Evolutionary conservation across 805 yeast genomes (phyloP).

Genomic region (Saccharomycopsis capsularis): DNA sequence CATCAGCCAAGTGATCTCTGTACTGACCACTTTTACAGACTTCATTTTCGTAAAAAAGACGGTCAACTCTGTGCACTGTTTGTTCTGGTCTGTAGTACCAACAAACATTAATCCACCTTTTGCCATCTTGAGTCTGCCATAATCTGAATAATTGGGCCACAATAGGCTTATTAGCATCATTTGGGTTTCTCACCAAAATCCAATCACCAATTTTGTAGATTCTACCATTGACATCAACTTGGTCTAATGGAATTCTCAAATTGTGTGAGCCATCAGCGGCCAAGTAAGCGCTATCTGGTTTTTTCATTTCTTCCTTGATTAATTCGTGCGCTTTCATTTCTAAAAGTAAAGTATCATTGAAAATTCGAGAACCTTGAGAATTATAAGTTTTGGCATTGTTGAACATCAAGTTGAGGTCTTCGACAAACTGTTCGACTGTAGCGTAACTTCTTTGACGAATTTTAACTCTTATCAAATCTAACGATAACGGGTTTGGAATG

Average conservation of each 20-base stretch:
- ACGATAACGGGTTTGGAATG: slow-evolving; percentile 54
- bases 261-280: slow-evolving; percentile 42
- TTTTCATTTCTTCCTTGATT: slow-evolving; percentile 62
- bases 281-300: slow-evolving; percentile 74
- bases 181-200: slow-evolving; percentile 82
- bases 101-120: slow-evolving; percentile 85
- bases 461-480: slow-evolving; percentile 70
- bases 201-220: slow-evolving; percentile 87
- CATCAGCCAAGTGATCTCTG: slow-evolving; percentile 85
- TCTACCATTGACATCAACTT: slow-evolving; percentile 62
- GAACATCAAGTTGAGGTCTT: slow-evolving; percentile 70
- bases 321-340: slow-evolving; percentile 54
- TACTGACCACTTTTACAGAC: slow-evolving; percentile 96
- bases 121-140: slow-evolving; percentile 78
- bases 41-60: slow-evolving; percentile 86
- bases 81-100: slow-evolving; percentile 98
- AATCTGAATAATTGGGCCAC: slow-evolving; percentile 90
- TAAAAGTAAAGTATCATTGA: slow-evolving; percentile 54
- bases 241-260: slow-evolving; percentile 74
- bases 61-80: slow-evolving; percentile 88
- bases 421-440: slow-evolving; percentile 66
- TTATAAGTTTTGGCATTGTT: slow-evolving; percentile 64
- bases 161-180: slow-evolving; percentile 83
- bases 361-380: slow-evolving; percentile 49
- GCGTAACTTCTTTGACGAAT: slow-evolving; percentile 80